Evolutionary conservation across 176 grass and related monocot species (phyloP).

Genomic region (Alloteropsis semialata): DNA sequence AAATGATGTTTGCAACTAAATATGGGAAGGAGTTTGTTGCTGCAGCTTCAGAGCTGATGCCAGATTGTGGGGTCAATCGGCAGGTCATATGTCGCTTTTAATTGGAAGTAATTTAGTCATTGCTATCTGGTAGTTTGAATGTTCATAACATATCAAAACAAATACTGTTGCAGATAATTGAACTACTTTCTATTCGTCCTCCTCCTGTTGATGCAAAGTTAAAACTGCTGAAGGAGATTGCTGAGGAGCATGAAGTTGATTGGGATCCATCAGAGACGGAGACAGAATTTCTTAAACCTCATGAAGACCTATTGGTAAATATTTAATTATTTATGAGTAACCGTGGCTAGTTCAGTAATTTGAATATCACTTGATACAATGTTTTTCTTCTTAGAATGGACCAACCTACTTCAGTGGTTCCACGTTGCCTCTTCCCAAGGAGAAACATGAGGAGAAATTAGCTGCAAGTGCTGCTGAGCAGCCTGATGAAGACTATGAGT

Average conservation of each 20-base stretch:
- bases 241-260: conserved; percentile 93
- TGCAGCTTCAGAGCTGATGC: conserved; percentile 78
- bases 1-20: conserved; percentile 90
- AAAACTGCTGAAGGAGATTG: conserved; percentile 94
- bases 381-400: conserved; percentile 68
- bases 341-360: conserved; percentile 13
- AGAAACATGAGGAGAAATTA: conserved; percentile 61
- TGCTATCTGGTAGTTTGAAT: background rate
- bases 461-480: conserved; percentile 20
- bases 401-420: conserved; percentile 73
- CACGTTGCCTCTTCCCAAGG: conserved; percentile 62
- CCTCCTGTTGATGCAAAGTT: conserved; percentile 77
- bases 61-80: conserved; percentile 92
- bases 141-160: background rate
- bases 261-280: conserved; percentile 92
- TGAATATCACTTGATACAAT: conserved; percentile 2
- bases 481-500: conserved; percentile 54
- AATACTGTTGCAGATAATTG: conserved; percentile 76
- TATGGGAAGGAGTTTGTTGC: conserved; percentile 94
- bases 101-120: conserved; percentile 3
- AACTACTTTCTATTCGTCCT: conserved; percentile 86
- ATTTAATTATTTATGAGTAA: conserved; percentile 4
- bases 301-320: conserved; percentile 94
- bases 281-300: conserved; percentile 74
- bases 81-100: conserved; percentile 57